Base-by-base conservation (phyloP, 2,329 filamentous ascomycete genomes). In the Chaetomium strumarium region DNA sequence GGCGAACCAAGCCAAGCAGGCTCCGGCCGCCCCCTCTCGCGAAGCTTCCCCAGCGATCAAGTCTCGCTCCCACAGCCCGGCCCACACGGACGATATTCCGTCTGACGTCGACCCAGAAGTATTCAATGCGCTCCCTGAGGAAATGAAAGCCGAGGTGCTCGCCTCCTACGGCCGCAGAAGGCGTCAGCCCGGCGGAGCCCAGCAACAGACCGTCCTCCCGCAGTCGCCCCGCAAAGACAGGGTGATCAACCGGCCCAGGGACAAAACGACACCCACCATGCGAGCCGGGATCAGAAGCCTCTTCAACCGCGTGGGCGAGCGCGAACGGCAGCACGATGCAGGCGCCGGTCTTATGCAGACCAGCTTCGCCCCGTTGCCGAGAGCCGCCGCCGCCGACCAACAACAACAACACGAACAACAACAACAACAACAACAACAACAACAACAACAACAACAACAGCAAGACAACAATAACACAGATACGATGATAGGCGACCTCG, bases 71-170 rank as follows among this genome's bases (percentile, higher is more conserved):
- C 70, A 73, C 11, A 70, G 70, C 39, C 68, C 68, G 2, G 66
- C 62, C 1, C 42, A 63, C 5, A 38, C 53, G 3, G 62, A 53
- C 16, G 68, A 70, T 9, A 68, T 84, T 1, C 83, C 89, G 24
- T 85, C 90, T 0, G 88, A 95, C 61, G 77, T 97, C 17, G 93
- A 99, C 63, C 84, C 83, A 0, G 89, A 92, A 39, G 87, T 90
- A 2, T 85, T 97, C 57, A 80, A 85, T 39, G 88, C 88, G 1
- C 74, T 99, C 1, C 93, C 93, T 0, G 83, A 86, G 36, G 90
- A 96, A 56, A 82, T 99, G 65, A 88, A 91, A 57, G 81, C 84
- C 1, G 93, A 97, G 68, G 75, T 97, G 0, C 70, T 96, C 9
- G 84, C 80, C 2, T 83, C 86, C 33, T 95, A 96, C 64, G 68